Conservation (phyloP, 2,329 filamentous ascomycete species). For the Cercospora sp. region DNA sequence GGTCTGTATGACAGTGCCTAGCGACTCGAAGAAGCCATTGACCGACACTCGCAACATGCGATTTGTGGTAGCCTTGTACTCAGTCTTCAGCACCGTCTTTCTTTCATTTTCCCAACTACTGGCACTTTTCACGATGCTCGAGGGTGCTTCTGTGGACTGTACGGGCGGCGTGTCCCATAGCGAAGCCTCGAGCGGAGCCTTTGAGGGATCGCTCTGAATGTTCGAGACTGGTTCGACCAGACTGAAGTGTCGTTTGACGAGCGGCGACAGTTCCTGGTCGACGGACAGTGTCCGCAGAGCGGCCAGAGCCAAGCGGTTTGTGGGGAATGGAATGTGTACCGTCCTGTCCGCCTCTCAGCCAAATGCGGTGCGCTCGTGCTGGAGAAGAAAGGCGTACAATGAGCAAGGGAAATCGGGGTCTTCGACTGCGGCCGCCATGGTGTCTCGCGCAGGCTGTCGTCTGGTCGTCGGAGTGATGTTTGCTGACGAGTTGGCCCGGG, state of each 20-base stretch:
- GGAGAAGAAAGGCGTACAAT: slow-evolving; percentile 25
- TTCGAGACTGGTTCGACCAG: slow-evolving; percentile 43
- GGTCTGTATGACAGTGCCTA: slow-evolving; percentile 79
- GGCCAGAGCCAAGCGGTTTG: slow-evolving; percentile 71
- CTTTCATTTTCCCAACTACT: slow-evolving; percentile 36
- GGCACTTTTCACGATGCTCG: slow-evolving; percentile 20
- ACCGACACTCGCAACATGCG: slow-evolving; percentile 95
- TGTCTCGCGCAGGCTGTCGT: slow-evolving; percentile 1
- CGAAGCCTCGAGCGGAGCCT: slow-evolving; percentile 26
- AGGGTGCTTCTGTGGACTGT: slow-evolving; percentile 8
- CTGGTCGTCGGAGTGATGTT: neutral
- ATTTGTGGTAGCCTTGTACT: slow-evolving; percentile 87
- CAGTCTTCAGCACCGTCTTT: slow-evolving; percentile 64
- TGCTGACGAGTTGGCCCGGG: neutral
- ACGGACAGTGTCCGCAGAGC: slow-evolving; percentile 77
- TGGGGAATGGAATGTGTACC: slow-evolving; percentile 79
- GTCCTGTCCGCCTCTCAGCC: slow-evolving; percentile 51
- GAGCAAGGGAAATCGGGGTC: slow-evolving; percentile 31
- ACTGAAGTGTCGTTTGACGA: slow-evolving; percentile 72
- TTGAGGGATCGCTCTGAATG: slow-evolving; percentile 21
- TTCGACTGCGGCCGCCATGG: slow-evolving; percentile 5
- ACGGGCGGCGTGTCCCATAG: slow-evolving; percentile 18
- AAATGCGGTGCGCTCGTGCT: neutral
- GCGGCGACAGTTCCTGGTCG: slow-evolving; percentile 83
- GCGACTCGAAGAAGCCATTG: slow-evolving; percentile 92